These are phyloP conservation scores for Candida sojae DNA, from an alignment of 1,139 yeast genomes.

Conservation along the genomic window DNA sequence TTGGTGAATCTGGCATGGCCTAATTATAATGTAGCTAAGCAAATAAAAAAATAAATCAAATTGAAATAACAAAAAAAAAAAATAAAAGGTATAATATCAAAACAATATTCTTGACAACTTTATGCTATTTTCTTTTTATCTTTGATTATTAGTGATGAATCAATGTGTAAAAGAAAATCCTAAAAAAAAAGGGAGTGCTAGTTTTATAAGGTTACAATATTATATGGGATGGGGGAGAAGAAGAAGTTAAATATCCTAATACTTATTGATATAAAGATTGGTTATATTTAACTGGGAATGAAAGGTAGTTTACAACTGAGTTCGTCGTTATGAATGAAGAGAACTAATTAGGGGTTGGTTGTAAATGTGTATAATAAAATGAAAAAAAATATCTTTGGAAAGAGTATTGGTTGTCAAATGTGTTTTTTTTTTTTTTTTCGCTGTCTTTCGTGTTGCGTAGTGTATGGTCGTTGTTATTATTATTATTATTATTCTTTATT, in stretches of 20 bases:
- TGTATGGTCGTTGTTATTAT: too few species aligned
- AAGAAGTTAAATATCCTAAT: conserved; percentile 1
- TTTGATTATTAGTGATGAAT: too few species aligned
- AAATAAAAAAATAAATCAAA: background rate
- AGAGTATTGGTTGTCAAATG: background rate
- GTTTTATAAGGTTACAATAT: background rate
- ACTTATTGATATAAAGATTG: background rate
- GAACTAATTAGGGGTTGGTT: background rate
- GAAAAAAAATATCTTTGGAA: background rate
- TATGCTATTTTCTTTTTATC: too few species aligned
- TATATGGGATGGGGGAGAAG: background rate
- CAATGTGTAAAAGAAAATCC: background rate
- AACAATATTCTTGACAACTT: background rate
- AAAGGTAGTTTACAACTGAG: too few species aligned
- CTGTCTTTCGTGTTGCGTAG: too few species aligned
- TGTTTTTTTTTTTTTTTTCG: background rate
- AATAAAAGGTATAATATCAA: background rate
- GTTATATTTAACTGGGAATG: background rate
- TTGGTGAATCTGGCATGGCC: conserved; percentile 1
- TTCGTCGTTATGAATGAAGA: background rate
- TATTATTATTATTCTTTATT: too few species aligned
- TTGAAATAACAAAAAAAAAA: background rate
- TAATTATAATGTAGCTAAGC: background rate
- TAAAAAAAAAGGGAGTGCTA: background rate
- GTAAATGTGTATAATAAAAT: background rate